Evolutionary conservation across 1,284 basidiomycete genomes (phyloP), one percentile per base, ranked within the genome.

Genomic region (Moesziomyces parantarcticus): DNA sequence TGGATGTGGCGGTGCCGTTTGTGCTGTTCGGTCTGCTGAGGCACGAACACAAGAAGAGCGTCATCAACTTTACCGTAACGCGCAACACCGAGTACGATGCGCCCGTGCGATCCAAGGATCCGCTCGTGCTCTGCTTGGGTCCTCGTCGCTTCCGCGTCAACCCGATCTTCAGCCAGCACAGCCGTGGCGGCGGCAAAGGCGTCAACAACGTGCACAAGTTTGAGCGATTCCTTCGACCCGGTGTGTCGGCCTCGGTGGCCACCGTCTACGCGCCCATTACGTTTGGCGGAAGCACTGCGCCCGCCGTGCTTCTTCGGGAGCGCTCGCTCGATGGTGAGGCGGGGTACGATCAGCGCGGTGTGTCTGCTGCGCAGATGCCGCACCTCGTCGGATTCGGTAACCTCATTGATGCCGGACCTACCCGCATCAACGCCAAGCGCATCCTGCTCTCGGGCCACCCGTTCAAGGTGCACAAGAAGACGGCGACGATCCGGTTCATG

Each of bases 201-300:
- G 87, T 90, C 42, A 99, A 99, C 87, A 97, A 98, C 76, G 94
- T 97, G 1, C 95, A 99, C 88, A 99, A 97, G 82, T 97, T 92
- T 62, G 94, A 98, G 84, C 89, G 92, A n/a, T 99, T 90, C 85
- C 86, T 99, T 25, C 89, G 92, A 41, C 93, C 92, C 76, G 78
- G 79, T 9, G 63, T 74, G 3, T 93, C 93, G 1, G 88, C 87
- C 50, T 93, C 91, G 1, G 96, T 83, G 4, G 81, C 65, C 5
- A 83, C 93, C 3, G 89, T 91, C 1, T 98, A 93, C 81, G 93
- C 91, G 4, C 94, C 96, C 0, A 90, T 96, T 40, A 88, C 90
- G 5, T 97, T 97, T 75, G 97, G 97, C 26, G 92, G 80, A 41
- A 47, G 77, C 25, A 81, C 73, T 4, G 75, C 78, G 1, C 61